Base-by-base conservation (phyloP, 306 rosid species). In the Clitoria ternatea region DNA sequence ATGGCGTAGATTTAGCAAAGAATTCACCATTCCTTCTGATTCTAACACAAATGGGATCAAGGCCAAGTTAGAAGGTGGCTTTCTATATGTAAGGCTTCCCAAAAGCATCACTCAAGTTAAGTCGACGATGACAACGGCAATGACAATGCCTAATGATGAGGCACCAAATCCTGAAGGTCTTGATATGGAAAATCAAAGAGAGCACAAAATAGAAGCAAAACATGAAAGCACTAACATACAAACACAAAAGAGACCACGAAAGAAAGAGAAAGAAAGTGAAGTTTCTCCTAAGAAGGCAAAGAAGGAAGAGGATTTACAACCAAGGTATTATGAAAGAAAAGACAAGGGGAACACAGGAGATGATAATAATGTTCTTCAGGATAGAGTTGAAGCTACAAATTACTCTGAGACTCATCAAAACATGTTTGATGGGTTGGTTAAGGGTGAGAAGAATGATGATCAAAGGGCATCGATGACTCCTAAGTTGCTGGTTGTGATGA, bases 1-100 rank as follows among this genome's bases (percentile, higher is more conserved):
- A 72, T 54, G 82, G 87, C 80, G 76, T 30, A 83, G 82, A 17
- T 86, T 89, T 67, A 0, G 0, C n/a, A 62, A 42, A 44, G 90
- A 89, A 62, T 50, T 80, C 17, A 18, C 47, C 4, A 7, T 84
- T 36, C 61, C 84, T 6, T 1, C 54, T 29, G 32, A 79, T 55
- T 72, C 80, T 9, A 72, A 76, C 57, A 11, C 62, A 6, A 20
- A 64, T 5, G 49, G 17, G 10, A 74, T 85, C 66, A 7, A 42
- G 1, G 92, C 90, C 9, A 86, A 66, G 19, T 82, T 76, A 26
- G 79, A 80, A 19, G 74, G 23, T 14, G 80, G 78, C 72, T 5
- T 72, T 0, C 78, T 86, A 13, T 61, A 71, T 12, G 53, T 84
- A 57, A 87, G 48, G 43, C 40, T 70, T 7, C 85, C 87, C 0